phyloP scores from a whole-genome alignment of 2,329 filamentous ascomycete genomes.

The Myriosclerotinia curreyana region DNA sequence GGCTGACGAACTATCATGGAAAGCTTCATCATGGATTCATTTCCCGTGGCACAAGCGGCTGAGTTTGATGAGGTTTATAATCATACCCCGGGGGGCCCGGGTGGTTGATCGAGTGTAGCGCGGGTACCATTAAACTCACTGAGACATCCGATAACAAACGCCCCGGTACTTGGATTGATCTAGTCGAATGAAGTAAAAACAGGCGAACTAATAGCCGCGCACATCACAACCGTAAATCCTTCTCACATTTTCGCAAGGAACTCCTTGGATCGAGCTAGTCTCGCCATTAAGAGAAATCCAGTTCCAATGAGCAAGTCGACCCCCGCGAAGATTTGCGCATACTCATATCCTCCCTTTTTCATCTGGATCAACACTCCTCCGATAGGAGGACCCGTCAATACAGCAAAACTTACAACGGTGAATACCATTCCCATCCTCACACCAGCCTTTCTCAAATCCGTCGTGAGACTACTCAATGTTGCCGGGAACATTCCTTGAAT shows the following conservation, averaged over 20 bases:
- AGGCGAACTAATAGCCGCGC: conserved; percentile 3
- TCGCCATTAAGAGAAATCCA: conserved; percentile 43
- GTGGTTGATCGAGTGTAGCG: neutral
- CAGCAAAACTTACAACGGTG: conserved; percentile 51
- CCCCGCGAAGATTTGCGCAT: conserved; percentile 52
- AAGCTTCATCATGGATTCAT: neutral
- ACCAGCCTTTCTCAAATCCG: conserved; percentile 51
- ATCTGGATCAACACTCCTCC: conserved; percentile 50
- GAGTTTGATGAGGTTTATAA: neutral
- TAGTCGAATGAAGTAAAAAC: too few relatives aligned
- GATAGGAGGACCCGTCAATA: conserved; percentile 53
- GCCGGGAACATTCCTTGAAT: conserved; percentile 54
- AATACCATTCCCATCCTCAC: conserved; percentile 58
- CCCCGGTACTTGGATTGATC: conserved; percentile 4
- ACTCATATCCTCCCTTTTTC: conserved; percentile 47
- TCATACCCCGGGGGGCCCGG: neutral
- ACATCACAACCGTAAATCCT: neutral
- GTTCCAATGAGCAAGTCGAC: conserved; percentile 45
- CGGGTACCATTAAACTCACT: neutral
- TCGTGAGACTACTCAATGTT: conserved; percentile 49
- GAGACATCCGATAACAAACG: conserved; percentile 1
- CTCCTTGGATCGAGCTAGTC: conserved; percentile 42
- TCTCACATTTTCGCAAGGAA: conserved; percentile 32
- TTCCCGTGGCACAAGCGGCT: neutral
- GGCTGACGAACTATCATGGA: neutral